Base-by-base conservation (phyloP, 202 grass and related monocot species). In the Zoysia matrella region DNA sequence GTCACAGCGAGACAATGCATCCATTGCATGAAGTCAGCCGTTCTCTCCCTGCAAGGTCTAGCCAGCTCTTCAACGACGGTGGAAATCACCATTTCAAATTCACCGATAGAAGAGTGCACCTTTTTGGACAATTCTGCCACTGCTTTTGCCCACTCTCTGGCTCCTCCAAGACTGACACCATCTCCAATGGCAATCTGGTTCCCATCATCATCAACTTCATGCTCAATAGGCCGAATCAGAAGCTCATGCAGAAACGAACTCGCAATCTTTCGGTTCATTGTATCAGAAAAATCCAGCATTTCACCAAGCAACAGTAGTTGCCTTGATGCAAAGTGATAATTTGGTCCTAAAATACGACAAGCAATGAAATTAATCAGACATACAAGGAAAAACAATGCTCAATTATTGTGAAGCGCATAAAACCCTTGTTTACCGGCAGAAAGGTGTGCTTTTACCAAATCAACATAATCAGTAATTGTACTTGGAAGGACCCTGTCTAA, bases 241-340 rank as follows among this genome's bases (percentile, higher is more conserved):
- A 98, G 92, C 51, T 95, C 88, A 45, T 80, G 75, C 44, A 95
- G 81, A 87, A 98, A 98, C 79, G 85, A 86, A 74, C 90, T 80
- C 5, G 91, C 96, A 61, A 86, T 67, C 81, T 95, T 98, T 52
- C 91, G 80, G 63, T 93, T 98, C 83, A 74, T 81, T 48, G 70
- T 89, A 88, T 98, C 96, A 69, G 96, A 98, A 60, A 90, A 95
- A n/a, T 98, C 92, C 61, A 98, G 85, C 88, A 95, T 88, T 75
- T 84, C 86, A 88, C 96, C 92, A 60, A 99, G 89, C 65, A 99
- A 75, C 79, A 99, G 78, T 18, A 99, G 83, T 83, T 99, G 92
- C 15, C 89, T 91, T 13, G 90, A 88, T 63, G 79, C 55, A 54
- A 99, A 95, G 71, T 73, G 89, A 75, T 99, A 91, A 81, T 92